phyloP scores from a whole-genome alignment of 2,329 filamentous ascomycete species.

The Cladophialophora chaetospira region DNA sequence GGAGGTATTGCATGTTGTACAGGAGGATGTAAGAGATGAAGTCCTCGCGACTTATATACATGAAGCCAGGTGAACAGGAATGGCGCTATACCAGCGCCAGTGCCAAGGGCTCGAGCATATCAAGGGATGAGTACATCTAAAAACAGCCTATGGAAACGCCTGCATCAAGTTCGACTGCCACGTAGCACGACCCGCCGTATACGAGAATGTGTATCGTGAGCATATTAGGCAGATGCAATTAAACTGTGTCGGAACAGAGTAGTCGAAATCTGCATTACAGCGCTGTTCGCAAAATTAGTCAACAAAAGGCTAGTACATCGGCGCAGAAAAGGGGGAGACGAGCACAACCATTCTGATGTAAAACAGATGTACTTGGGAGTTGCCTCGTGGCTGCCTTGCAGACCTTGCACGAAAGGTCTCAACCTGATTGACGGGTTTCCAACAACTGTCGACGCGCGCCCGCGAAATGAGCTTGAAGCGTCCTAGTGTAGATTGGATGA shows the following conservation, averaged over 20 bases:
- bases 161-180: neutral
- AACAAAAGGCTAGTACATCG: no score
- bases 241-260: neutral
- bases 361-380: neutral
- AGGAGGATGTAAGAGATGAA: neutral
- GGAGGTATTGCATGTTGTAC: neutral
- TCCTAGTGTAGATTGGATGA: slow-evolving; percentile 1
- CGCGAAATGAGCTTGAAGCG: slow-evolving; percentile 10
- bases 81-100: neutral
- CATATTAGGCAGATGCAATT: neutral
- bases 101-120: neutral
- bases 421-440: neutral
- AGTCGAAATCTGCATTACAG: no score
- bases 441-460: neutral
- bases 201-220: neutral
- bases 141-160: slow-evolving; percentile 6
- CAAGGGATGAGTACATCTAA: neutral
- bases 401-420: neutral
- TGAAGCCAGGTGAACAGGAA: neutral
- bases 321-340: no score
- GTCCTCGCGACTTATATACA: neutral
- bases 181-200: slow-evolving; percentile 7
- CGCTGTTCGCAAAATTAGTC: no score
- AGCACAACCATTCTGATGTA: no score
- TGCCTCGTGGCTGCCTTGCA: slow-evolving; percentile 18